phyloP scores from a whole-genome alignment of 805 yeast genomes.

The Kurtzmaniella fragi region DNA sequence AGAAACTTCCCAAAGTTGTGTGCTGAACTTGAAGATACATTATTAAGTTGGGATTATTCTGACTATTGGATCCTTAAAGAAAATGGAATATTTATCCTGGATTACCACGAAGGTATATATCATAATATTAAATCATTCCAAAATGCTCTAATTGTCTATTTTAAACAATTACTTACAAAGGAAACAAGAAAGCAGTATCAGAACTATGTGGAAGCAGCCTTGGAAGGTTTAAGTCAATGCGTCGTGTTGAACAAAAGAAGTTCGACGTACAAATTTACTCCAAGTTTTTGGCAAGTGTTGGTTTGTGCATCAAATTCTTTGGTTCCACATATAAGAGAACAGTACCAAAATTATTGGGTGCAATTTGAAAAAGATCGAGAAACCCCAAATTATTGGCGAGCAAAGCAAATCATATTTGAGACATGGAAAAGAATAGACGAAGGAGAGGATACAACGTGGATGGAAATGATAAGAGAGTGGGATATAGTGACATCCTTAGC shows the following conservation, averaged over 20 bases:
- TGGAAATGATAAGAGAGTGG: conserved; percentile 54
- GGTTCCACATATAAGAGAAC: conserved; percentile 20
- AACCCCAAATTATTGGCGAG: conserved; percentile 44
- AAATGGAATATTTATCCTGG: conserved; percentile 23
- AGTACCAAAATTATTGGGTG: conserved; percentile 29
- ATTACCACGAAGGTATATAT: conserved; percentile 37
- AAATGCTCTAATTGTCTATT: conserved; percentile 39
- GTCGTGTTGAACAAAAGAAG: conserved; percentile 9
- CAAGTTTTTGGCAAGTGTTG: conserved; percentile 46
- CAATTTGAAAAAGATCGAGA: conserved; percentile 13
- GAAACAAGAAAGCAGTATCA: conserved; percentile 25
- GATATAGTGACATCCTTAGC: conserved; percentile 37
- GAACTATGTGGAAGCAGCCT: conserved; percentile 24
- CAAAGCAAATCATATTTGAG: conserved; percentile 49
- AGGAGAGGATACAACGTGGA: conserved; percentile 39
- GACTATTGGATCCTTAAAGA: conserved; percentile 31
- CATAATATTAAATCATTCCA: conserved; percentile 37
- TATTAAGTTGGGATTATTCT: conserved; percentile 42
- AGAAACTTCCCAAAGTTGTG: conserved; percentile 52
- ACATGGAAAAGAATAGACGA: conserved; percentile 42
- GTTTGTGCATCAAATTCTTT: conserved; percentile 36
- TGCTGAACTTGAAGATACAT: conserved; percentile 49
- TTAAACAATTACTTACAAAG: conserved; percentile 33
- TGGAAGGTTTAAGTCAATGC: conserved; percentile 30
- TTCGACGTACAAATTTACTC: conserved; percentile 21